phyloP scores from a whole-genome alignment of 1,139 yeast genomes.

The Protomyces pachydermus region DNA sequence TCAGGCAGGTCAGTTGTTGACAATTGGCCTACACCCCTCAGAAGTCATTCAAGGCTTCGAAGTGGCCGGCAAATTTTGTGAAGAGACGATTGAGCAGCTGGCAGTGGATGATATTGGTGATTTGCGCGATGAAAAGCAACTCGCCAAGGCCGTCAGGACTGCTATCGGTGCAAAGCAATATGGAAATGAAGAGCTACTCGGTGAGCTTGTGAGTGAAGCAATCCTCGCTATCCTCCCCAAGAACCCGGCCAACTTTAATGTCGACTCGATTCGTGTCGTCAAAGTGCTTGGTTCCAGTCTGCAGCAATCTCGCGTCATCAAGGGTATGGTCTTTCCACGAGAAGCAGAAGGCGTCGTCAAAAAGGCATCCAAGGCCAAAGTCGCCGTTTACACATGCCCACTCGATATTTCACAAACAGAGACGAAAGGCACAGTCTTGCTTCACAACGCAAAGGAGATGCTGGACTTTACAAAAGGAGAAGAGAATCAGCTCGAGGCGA shows the following conservation, averaged over 20 bases:
- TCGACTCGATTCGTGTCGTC: slow-evolving; percentile 89
- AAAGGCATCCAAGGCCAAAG: slow-evolving; percentile 65
- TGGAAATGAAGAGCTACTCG: slow-evolving; percentile 74
- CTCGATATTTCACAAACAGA: slow-evolving; percentile 92
- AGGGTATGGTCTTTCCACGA: slow-evolving; percentile 97
- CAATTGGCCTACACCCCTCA: slow-evolving; percentile 82
- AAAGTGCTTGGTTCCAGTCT: slow-evolving; percentile 92
- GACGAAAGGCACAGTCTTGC: slow-evolving; percentile 91
- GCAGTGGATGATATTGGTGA: slow-evolving; percentile 61
- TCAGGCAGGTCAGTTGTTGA: slow-evolving; percentile 73
- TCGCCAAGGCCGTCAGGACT: slow-evolving; percentile 72
- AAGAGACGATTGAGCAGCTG: slow-evolving; percentile 58
- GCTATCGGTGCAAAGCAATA: slow-evolving; percentile 92
- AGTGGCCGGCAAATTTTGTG: slow-evolving; percentile 70
- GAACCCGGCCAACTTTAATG: slow-evolving; percentile 63
- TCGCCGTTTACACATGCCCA: slow-evolving; percentile 89
- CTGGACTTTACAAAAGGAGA: slow-evolving; percentile 93
- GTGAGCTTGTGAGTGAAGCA: slow-evolving; percentile 81
- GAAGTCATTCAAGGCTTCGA: slow-evolving; percentile 88
- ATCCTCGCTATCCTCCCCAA: slow-evolving; percentile 73
- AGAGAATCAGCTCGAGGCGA: slow-evolving; percentile 81
- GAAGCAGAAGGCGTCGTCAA: slow-evolving; percentile 91
- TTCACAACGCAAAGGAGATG: slow-evolving; percentile 96
- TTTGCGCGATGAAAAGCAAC: slow-evolving; percentile 52
- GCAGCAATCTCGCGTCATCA: slow-evolving; percentile 67